Evolutionary conservation across 176 grass and related monocot genomes (phyloP), one percentile per base, ranked within the genome.

Genomic region (Pontederia crassipes): DNA sequence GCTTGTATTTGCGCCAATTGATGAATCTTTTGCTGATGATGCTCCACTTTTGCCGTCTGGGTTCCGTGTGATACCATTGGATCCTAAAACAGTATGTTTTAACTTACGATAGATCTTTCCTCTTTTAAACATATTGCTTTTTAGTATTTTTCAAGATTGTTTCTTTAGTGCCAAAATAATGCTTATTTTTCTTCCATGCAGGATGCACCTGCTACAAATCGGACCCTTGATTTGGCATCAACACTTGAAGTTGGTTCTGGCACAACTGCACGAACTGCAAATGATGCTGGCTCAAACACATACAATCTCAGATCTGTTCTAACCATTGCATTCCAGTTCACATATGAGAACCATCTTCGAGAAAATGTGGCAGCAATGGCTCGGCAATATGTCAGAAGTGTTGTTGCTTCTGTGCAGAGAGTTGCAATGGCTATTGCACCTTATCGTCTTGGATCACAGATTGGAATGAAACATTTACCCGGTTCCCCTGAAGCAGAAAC

Each of bases 1-100:
- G 72, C 88, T 98, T 54, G 84, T 98, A 18, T 98, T 92, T 85
- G 93, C 88, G 54, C 93, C 87, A 49, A 98, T 98, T 0, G 93
- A 92, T 70, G 93, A 88, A 77, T 89, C 88, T 70, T 88, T 98
- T 81, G 79, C 88, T 69, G 93, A 98, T 45, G 93, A 98, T 46
- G 82, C 85, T 8, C 88, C 87, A 2, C 58, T 98, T 32, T 68
- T 98, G 18, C 88, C 93, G 12, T 98, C 93, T 18, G 93, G 93
- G 28, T 98, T 98, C 68, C 87, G 88, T 27, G 79, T 98, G 14
- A 92, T 92, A 81, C 88, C 84, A 11, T 71, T 98, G 8, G 93
- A 98, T 40, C 17, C 73, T 17, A 98, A 89, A 56, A 65, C 58
- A 64, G 93, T 98, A 58, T 48, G 17, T 32, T 68, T 56, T 40